A percentile compares a stretch with the other conserved stretches of the same genome.
Conservation (phyloP, 495 filamentous ascomycete species). For the Penicillium manginii region DNA sequence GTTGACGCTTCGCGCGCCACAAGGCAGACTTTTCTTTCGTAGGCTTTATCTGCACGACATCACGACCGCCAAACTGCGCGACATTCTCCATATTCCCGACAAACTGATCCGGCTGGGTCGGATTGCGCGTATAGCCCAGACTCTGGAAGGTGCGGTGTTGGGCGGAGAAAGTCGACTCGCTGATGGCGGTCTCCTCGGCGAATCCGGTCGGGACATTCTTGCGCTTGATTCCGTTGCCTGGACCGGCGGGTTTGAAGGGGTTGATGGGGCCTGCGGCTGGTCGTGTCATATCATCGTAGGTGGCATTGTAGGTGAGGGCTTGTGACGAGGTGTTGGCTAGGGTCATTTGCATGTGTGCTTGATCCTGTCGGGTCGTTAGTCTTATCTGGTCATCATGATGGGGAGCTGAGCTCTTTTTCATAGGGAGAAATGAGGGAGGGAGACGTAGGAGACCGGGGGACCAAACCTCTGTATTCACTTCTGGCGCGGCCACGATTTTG, state of each 20-base stretch:
- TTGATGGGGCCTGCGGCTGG: conserved; percentile 75
- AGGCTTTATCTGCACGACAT: conserved; percentile 61
- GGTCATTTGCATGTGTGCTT: conserved; percentile 59
- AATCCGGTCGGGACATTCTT: conserved; percentile 91
- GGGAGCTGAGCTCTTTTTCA: not conserved
- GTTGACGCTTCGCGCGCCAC: conserved; percentile 72
- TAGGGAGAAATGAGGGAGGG: not conserved
- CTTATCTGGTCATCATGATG: conserved; percentile 22
- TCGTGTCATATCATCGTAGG: conserved; percentile 72
- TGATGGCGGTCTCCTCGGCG: conserved; percentile 86
- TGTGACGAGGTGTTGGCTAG: conserved; percentile 58
- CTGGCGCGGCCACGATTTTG: conserved; percentile 56
- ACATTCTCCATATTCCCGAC: conserved; percentile 58
- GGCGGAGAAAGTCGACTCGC: conserved; percentile 82
- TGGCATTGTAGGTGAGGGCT: conserved; percentile 62
- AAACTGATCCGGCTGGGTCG: conserved; percentile 52
- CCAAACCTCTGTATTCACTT: conserved; percentile 68
- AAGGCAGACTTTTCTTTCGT: conserved; percentile 70
- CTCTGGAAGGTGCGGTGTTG: conserved; percentile 79
- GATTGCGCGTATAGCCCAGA: conserved; percentile 62
- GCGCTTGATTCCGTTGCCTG: conserved; percentile 66
- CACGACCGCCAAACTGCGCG: conserved; percentile 54
- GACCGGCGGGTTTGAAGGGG: conserved; percentile 70
- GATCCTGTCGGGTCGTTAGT: conserved; percentile 54
- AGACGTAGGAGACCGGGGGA: conserved; percentile 33